A percentile compares a stretch with the other conserved stretches of the same genome.
phyloP scores from a whole-genome alignment of 2,329 filamentous ascomycete species.

The Penicillium decumbens region DNA sequence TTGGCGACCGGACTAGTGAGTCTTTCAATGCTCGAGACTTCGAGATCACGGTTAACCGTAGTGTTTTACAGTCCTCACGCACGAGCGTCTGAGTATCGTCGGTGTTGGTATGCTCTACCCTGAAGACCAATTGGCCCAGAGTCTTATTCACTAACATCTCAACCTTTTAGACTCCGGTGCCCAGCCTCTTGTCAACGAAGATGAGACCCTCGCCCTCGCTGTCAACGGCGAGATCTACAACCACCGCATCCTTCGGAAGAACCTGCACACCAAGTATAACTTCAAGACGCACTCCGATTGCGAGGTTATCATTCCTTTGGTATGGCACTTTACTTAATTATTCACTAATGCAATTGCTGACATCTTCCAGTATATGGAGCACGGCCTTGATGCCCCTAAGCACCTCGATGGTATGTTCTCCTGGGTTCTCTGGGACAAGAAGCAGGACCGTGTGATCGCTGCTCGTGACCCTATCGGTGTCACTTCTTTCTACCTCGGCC shows the following conservation, averaged over 20 bases:
- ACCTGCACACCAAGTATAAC: slow-evolving; percentile 75
- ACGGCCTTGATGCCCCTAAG: slow-evolving; percentile 87
- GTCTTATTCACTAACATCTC: slow-evolving; percentile 11
- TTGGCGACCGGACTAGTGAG: slow-evolving; percentile 86
- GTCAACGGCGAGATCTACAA: slow-evolving; percentile 99
- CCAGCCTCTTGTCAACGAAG: slow-evolving; percentile 89
- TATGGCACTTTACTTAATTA: slow-evolving; percentile 45
- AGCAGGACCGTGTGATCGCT: slow-evolving; percentile 83
- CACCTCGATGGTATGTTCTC: slow-evolving; percentile 99
- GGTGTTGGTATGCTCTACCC: slow-evolving; percentile 67
- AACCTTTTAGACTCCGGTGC: slow-evolving; percentile 72
- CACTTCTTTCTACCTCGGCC: slow-evolving; percentile 95
- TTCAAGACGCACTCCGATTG: slow-evolving; percentile 99
- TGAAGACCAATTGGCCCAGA: slow-evolving; percentile 5
- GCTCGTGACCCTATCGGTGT: slow-evolving; percentile 95
- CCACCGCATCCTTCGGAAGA: slow-evolving; percentile 89
- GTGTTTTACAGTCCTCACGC: slow-evolving; percentile 68
- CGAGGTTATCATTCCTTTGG: slow-evolving; percentile 96
- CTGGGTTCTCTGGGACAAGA: slow-evolving; percentile 96
- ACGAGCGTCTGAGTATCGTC: slow-evolving; percentile 96
- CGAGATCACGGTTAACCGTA: slow-evolving; percentile 21
- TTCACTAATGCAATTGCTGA: slow-evolving; percentile 13
- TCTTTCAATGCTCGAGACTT: slow-evolving; percentile 5
- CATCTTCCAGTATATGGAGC: slow-evolving; percentile 70
- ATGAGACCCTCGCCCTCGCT: slow-evolving; percentile 80